phyloP scores from a whole-genome alignment of 495 filamentous ascomycete species.

The Penicillium soppii region DNA sequence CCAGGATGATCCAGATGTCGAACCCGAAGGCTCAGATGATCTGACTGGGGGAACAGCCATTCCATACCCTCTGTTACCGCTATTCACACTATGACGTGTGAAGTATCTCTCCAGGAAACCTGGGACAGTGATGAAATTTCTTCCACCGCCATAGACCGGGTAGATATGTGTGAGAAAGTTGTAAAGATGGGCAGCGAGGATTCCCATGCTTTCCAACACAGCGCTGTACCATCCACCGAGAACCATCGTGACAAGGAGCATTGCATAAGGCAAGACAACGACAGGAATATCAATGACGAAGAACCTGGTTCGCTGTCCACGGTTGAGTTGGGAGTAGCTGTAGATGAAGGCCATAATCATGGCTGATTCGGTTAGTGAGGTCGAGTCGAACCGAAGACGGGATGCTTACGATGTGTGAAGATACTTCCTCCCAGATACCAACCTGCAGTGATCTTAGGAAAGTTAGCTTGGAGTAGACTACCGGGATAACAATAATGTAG shows the following conservation, averaged over 20 bases:
- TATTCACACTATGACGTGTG: slow-evolving; percentile 33
- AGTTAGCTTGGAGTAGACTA: slow-evolving; percentile 27
- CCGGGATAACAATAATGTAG: slow-evolving; percentile 15
- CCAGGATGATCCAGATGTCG: slow-evolving; percentile 24
- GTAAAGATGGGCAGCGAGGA: slow-evolving; percentile 80
- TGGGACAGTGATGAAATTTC: slow-evolving; percentile 70
- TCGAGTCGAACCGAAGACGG: not conserved
- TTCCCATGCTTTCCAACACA: slow-evolving; percentile 60
- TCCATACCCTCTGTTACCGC: slow-evolving; percentile 54
- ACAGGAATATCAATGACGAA: slow-evolving; percentile 76
- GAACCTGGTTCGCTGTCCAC: slow-evolving; percentile 65
- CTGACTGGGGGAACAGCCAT: slow-evolving; percentile 45
- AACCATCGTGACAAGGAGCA: slow-evolving; percentile 69
- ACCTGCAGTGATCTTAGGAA: slow-evolving; percentile 48
- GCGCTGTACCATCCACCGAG: slow-evolving; percentile 46
- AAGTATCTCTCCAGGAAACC: slow-evolving; percentile 62
- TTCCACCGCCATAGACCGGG: slow-evolving; percentile 78
- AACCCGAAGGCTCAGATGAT: slow-evolving; percentile 19
- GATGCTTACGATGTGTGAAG: slow-evolving; percentile 55
- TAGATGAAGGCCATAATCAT: slow-evolving; percentile 77
- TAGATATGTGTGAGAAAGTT: slow-evolving; percentile 82
- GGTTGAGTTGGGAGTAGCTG: slow-evolving; percentile 79
- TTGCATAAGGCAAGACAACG: slow-evolving; percentile 71
- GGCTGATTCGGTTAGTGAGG: slow-evolving; percentile 45
- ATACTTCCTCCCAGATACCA: slow-evolving; percentile 46